A percentile compares a stretch with the other conserved stretches of the same genome.
These are phyloP conservation scores for Blastocystis sp. DNA, from an alignment of 352 stramenopile species.

Conservation along the genomic window DNA sequence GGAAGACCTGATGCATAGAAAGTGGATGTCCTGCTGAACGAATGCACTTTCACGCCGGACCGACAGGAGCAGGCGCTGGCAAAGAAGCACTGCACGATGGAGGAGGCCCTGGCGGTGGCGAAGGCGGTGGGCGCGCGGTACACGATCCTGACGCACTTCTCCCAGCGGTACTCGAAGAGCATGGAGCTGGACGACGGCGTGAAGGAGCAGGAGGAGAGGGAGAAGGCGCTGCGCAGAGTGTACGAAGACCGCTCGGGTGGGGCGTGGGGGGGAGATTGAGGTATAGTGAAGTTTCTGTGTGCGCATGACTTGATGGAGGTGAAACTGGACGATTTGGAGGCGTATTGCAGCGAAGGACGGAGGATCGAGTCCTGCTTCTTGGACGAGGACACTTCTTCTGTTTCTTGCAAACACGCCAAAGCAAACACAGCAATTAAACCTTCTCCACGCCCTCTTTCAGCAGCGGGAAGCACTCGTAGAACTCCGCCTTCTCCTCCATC, in stretches of 20 bases:
- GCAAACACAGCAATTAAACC: slow-evolving; percentile 33
- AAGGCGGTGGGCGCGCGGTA: not conserved
- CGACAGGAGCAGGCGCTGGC: slow-evolving; percentile 25
- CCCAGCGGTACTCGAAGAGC: slow-evolving; percentile 67
- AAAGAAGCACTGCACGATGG: slow-evolving; percentile 65
- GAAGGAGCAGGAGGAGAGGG: not conserved
- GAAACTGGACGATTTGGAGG: slow-evolving; percentile 12
- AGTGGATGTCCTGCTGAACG: slow-evolving; percentile 65
- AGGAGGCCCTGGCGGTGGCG: slow-evolving; percentile 54
- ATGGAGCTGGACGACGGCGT: slow-evolving; percentile 28
- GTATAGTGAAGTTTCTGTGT: not conserved
- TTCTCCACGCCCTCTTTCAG: slow-evolving; percentile 28
- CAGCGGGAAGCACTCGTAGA: slow-evolving; percentile 64
- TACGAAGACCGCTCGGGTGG: not conserved
- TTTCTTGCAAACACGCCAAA: slow-evolving; percentile 51
- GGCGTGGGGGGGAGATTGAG: not conserved
- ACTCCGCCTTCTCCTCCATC: slow-evolving; percentile 51
- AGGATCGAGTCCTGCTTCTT: not conserved
- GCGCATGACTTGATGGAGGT: slow-evolving; percentile 57
- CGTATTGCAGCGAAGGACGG: not conserved
- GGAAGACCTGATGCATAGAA: slow-evolving; percentile 5
- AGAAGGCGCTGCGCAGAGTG: not conserved
- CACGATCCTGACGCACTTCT: slow-evolving; percentile 69
- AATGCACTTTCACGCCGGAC: slow-evolving; percentile 65
- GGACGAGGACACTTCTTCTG: slow-evolving; percentile 32